These are phyloP conservation scores for Tolypocladium inflatum DNA, from an alignment of 2,329 filamentous ascomycete genomes.

Conservation along the genomic window DNA sequence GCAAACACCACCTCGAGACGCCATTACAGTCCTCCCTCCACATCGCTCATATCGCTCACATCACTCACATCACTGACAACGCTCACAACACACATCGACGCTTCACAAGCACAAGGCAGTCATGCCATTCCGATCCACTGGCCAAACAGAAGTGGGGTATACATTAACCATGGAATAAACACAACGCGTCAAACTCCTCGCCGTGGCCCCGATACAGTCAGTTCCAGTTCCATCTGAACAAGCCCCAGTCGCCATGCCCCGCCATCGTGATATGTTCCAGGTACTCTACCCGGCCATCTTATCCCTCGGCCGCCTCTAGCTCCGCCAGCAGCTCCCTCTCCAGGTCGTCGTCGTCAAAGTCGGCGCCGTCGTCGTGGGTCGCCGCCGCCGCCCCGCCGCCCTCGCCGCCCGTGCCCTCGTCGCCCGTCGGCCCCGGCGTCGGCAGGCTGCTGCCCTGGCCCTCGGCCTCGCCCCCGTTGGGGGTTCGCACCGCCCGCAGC, in stretches of 20 bases:
- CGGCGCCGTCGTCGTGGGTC: constrained; percentile 22
- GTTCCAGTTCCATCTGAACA: background rate
- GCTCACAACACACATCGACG: background rate
- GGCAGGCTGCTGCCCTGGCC: constrained; percentile 27
- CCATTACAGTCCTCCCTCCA: background rate
- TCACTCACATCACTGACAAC: background rate
- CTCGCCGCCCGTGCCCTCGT: constrained; percentile 12
- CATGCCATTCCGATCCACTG: background rate
- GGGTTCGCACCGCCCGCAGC: constrained; percentile 34
- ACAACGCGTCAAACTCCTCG: background rate
- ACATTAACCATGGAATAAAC: background rate
- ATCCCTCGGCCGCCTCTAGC: constrained; percentile 33
- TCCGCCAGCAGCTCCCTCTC: constrained; percentile 56
- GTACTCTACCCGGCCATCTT: background rate
- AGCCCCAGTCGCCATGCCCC: background rate
- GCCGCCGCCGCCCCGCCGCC: constrained; percentile 11
- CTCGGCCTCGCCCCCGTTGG: constrained; percentile 23
- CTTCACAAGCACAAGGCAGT: background rate
- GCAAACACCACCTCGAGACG: background rate
- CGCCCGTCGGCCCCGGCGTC: constrained; percentile 26
- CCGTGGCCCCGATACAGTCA: background rate
- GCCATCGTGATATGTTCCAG: background rate
- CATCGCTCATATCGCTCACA: background rate
- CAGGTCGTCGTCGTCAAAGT: constrained; percentile 41
- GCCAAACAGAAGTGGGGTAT: background rate